phyloP scores from a whole-genome alignment of 305 asterid genomes.

The Ajuga reptans region DNA sequence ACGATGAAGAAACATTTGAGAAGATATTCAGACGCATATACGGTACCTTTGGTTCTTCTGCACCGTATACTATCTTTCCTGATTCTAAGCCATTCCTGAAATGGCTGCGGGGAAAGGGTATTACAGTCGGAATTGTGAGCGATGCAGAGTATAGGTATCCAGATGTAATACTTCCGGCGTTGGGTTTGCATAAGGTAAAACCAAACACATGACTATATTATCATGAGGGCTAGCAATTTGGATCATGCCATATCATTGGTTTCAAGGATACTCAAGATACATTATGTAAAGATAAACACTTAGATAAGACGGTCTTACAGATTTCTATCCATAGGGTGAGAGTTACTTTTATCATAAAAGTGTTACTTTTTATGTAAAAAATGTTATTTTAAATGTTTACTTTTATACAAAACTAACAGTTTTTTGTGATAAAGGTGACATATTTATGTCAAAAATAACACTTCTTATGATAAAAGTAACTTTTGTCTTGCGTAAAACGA shows the following conservation, averaged over 20 bases:
- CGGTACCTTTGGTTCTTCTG: conserved; percentile 86
- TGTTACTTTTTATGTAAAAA: no score
- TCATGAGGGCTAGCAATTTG: background rate
- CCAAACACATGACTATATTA: background rate
- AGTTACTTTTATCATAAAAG: no score
- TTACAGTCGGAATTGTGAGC: conserved; percentile 79
- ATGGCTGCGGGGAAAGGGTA: conserved; percentile 65
- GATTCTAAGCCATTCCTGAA: conserved; percentile 80
- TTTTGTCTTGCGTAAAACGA: no score
- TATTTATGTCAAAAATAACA: no score
- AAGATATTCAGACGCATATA: conserved; percentile 79
- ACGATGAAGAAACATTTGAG: conserved; percentile 87
- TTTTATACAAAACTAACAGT: no score
- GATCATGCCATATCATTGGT: background rate
- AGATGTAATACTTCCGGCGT: conserved; percentile 91
- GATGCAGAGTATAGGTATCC: conserved; percentile 81
- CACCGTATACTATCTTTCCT: conserved; percentile 70
- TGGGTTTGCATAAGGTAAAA: conserved; percentile 73
- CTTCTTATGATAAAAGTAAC: no score
- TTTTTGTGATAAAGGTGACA: no score
- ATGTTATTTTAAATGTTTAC: no score
- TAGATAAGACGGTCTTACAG: no score
- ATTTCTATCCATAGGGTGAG: no score
- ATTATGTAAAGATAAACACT: no score
- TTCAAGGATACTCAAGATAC: no score